These are phyloP conservation scores for Suillus fuscotomentosus DNA, from an alignment of 768 basidiomycete genomes.

Conservation along the genomic window DNA sequence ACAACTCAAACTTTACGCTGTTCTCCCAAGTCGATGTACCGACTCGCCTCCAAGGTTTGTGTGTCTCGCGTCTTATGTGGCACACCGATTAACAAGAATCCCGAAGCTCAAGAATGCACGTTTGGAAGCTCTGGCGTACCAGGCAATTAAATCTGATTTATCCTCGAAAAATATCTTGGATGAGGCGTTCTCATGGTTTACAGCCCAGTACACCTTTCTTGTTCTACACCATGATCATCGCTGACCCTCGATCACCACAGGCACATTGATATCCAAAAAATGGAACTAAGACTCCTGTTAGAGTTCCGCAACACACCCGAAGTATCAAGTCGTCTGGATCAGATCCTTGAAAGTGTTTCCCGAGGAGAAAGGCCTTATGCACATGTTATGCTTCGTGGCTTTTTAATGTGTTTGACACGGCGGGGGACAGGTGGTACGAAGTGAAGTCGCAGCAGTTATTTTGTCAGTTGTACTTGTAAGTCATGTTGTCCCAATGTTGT, in stretches of 20 bases:
- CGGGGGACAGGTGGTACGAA: not conserved
- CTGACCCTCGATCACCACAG: conserved; percentile 6
- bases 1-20: conserved; percentile 13
- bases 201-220: conserved; percentile 19
- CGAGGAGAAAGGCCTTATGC: not conserved
- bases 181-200: conserved; percentile 31
- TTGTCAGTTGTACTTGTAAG: not conserved
- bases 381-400: not conserved
- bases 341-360: not conserved
- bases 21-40: conserved; percentile 40
- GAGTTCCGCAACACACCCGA: not conserved
- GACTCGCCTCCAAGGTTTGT: conserved; percentile 26
- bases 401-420: not conserved
- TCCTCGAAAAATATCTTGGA: conserved; percentile 25
- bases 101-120: not conserved
- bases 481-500: not conserved
- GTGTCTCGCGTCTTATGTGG: not conserved
- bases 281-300: not conserved
- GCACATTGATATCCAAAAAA: conserved; percentile 15
- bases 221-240: not conserved
- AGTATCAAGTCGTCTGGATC: not conserved
- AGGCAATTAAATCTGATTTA: conserved; percentile 22
- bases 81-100: not conserved
- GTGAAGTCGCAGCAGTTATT: not conserved
- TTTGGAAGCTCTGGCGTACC: conserved; percentile 11